Evolutionary conservation across 164 flowering plant genomes (phyloP).

Genomic region (Magnolia officinalis): DNA sequence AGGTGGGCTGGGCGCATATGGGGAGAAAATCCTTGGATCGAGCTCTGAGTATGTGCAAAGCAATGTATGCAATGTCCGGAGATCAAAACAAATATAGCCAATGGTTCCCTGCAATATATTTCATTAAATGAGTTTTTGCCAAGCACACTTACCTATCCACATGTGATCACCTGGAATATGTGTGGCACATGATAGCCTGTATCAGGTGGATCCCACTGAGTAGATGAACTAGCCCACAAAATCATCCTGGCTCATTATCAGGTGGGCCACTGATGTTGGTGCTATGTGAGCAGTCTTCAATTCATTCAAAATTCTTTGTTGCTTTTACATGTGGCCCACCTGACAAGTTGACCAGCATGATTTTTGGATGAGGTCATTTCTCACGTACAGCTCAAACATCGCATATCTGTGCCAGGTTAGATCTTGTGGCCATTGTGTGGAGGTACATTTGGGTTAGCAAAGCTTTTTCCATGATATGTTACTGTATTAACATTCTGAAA

Average conservation of each 20-base stretch:
- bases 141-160: neutral
- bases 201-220: too few species aligned
- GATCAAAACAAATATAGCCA: neutral
- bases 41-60: constrained; percentile 94
- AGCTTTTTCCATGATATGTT: neutral
- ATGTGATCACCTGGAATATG: neutral
- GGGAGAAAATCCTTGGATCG: constrained; percentile 78
- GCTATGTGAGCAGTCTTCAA: too few species aligned
- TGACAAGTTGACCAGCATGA: neutral
- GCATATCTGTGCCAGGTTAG: neutral
- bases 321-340: neutral
- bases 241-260: too few species aligned
- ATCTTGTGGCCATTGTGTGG: neutral
- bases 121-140: neutral
- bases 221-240: too few species aligned
- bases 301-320: neutral
- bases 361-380: neutral
- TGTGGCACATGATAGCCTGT: neutral
- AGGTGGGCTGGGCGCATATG: constrained; percentile 84
- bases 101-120: neutral
- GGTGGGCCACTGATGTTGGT: too few species aligned
- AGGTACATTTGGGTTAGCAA: neutral
- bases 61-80: constrained; percentile 50
- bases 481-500: neutral
- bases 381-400: neutral